A percentile compares a stretch with the other conserved stretches of the same genome.
Evolutionary conservation across 176 grass and related monocot genomes (phyloP).

Genomic region (Thalia dealbata): DNA sequence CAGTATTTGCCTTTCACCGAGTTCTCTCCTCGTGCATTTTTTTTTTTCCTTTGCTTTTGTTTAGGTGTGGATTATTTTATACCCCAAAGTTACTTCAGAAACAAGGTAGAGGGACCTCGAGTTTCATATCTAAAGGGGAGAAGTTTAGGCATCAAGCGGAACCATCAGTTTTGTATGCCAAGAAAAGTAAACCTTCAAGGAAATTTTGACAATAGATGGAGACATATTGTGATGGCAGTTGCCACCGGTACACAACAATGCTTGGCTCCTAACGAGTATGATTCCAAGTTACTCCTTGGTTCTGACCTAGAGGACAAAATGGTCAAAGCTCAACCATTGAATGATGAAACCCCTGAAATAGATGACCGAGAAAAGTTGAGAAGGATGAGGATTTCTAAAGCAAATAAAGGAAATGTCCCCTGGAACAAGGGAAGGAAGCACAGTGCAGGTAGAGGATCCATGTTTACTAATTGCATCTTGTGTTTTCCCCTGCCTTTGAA

Average conservation of each 20-base stretch:
- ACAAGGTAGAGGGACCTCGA: not conserved
- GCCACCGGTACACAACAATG: not conserved
- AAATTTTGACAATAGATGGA: not conserved
- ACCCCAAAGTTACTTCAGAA: constrained; percentile 1
- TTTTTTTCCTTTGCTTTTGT: not conserved
- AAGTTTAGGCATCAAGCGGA: not conserved
- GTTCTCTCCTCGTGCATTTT: not conserved
- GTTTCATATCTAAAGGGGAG: not conserved
- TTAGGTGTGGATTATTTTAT: constrained; percentile 1
- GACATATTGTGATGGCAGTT: not conserved
- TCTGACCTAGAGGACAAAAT: not conserved
- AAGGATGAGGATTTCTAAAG: constrained; percentile 65
- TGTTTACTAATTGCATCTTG: not conserved
- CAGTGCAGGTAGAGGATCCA: constrained; percentile 39
- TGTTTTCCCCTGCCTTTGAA: not conserved
- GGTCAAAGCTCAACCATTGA: not conserved
- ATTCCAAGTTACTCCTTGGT: not conserved
- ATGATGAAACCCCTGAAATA: constrained; percentile 29
- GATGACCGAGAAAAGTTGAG: constrained; percentile 63
- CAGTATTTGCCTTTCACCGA: not conserved
- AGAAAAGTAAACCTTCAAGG: not conserved
- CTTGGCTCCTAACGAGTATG: constrained; percentile 2
- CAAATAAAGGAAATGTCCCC: constrained; percentile 85
- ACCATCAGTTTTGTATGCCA: not conserved
- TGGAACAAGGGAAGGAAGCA: constrained; percentile 98